Evolutionary conservation across 257 asterid species (phyloP), one percentile per base, ranked within the genome.

Genomic region (Leonotis leonurus): DNA sequence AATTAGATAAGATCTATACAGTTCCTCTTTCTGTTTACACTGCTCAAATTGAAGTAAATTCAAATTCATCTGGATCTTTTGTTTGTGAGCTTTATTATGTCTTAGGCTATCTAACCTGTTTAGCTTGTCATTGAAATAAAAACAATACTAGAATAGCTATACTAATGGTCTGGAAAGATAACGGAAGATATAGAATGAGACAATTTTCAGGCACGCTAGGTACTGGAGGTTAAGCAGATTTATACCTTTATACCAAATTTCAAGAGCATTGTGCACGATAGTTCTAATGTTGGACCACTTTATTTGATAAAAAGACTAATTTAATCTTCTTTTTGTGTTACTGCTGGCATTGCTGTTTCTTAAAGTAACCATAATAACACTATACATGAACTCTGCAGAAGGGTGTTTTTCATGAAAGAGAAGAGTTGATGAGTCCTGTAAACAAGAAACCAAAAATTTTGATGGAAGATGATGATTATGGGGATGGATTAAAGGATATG

Each of bases 311-410:
- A 7, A 17, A 2, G 25, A 3, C 18, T 9, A 14, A 16, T 13
- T 26, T 30, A n/a, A 29, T 54, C 3, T 30, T 9, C 11, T 3
- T 6, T n/a, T 7, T 55, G 45, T 10, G 25, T 3, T 17, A 5
- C 18, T 63, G 24, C 20, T 32, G 29, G 5, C 10, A 14, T 41
- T 21, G 17, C 4, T 54, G 36, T 52, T 18, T 45, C n/a, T 27
- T 14, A 0, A 21, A 32, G 1, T 33, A 26, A 44, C 20, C 6
- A 20, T 49, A 32, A 36, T 20, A n/a, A n/a, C n/a, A 26, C 10
- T 24, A 18, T 17, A 57, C 1, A 16, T 59, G 16, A 8, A 21
- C 56, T 46, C 30, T 61, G 75, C 73, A 61, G 73, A 56, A 30
- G 12, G 18, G 8, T 20, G 2, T 21, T 7, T 7, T 20, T 55